Evolutionary conservation across 1,284 basidiomycete genomes (phyloP).

Genomic region (Exobasidium rhododendri): DNA sequence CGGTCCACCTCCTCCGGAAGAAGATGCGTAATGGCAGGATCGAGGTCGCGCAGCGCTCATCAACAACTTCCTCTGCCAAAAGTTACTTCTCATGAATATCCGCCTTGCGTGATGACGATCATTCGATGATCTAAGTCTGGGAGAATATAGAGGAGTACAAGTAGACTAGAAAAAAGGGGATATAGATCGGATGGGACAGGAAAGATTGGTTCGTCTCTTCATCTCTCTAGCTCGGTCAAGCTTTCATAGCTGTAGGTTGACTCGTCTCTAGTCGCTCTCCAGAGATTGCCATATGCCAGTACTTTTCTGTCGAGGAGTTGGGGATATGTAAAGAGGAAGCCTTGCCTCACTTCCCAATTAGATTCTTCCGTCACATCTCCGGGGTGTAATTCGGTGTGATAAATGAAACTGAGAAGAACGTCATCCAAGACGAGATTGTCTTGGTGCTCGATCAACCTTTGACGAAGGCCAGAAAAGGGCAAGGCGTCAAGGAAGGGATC

Average conservation of each 20-base stretch:
- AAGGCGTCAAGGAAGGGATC: constrained; percentile 29
- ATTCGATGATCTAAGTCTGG: too few relatives aligned
- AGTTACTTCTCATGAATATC: too few relatives aligned
- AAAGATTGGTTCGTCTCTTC: too few relatives aligned
- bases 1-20: constrained; percentile 75
- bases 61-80: too few relatives aligned
- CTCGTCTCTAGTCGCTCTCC: constrained; percentile 10
- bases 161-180: too few relatives aligned
- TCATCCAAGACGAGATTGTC: constrained; percentile 21
- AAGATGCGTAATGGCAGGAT: constrained; percentile 84
- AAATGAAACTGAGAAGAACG: constrained; percentile 21
- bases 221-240: too few relatives aligned
- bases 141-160: too few relatives aligned
- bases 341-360: constrained; percentile 28
- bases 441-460: constrained; percentile 30
- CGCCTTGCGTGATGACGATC: too few relatives aligned
- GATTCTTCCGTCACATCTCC: constrained; percentile 25
- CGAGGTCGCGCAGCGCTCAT: too few relatives aligned
- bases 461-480: constrained; percentile 29
- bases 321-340: constrained; percentile 34
- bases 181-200: too few relatives aligned
- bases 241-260: neutral
- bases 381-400: constrained; percentile 17
- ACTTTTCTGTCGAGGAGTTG: constrained; percentile 20
- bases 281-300: constrained; percentile 24